Percentiles rank a stretch among this genome's conserved stretches.
Evolutionary conservation across 495 filamentous ascomycete species (phyloP).

Genomic region (Parathielavia hyrcaniae): DNA sequence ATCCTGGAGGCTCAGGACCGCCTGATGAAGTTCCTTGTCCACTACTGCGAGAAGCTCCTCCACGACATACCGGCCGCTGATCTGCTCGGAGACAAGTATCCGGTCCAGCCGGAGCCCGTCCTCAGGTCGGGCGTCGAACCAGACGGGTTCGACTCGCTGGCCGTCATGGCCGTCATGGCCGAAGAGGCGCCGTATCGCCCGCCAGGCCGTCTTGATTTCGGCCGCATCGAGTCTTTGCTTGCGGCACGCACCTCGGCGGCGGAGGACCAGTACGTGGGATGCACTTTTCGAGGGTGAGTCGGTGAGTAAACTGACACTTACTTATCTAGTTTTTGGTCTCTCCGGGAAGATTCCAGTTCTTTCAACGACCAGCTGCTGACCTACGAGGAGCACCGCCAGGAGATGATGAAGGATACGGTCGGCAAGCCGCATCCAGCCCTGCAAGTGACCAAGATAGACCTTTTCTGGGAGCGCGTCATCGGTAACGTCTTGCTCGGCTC

Average conservation of each 20-base stretch:
- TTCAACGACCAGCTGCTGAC: conserved; percentile 37
- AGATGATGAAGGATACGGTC: conserved; percentile 31
- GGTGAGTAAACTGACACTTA: conserved; percentile 2
- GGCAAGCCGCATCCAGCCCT: conserved; percentile 28
- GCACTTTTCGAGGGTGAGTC: too few relatives aligned
- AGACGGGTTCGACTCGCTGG: conserved; percentile 16
- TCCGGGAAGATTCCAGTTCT: conserved; percentile 53
- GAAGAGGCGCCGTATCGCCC: conserved; percentile 45
- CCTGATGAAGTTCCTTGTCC: conserved; percentile 40
- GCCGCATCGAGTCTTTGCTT: conserved; percentile 37
- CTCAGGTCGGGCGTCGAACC: conserved; percentile 25
- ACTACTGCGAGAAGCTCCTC: conserved; percentile 36
- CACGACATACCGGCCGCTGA: conserved; percentile 25
- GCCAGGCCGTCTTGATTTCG: conserved; percentile 39
- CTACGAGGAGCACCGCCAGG: conserved; percentile 38
- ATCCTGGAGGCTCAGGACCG: conserved; percentile 44
- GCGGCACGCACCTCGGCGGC: conserved; percentile 33
- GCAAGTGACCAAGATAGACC: neutral
- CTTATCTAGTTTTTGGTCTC: conserved; percentile 33
- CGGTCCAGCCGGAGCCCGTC: conserved; percentile 29
- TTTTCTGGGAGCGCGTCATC: conserved; percentile 19
- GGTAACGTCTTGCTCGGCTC: conserved; percentile 13
- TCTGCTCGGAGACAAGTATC: conserved; percentile 3
- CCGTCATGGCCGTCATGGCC: conserved; percentile 28
- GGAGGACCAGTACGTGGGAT: conserved; percentile 37